Evolutionary conservation across 106 monocot species (phyloP).

Genomic region (Dendrobium chrysotoxum): DNA sequence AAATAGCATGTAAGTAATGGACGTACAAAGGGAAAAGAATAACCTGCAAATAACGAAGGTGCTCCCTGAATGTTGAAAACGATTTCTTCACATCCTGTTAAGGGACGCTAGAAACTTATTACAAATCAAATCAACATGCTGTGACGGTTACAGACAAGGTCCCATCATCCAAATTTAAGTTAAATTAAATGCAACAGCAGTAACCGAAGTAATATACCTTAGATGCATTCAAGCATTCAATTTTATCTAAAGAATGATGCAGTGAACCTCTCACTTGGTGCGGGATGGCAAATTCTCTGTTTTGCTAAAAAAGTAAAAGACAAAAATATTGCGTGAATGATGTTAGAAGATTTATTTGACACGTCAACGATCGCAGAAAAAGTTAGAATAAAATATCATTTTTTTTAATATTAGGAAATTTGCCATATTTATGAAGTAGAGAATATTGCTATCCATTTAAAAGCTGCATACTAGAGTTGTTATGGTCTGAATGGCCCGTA

Average conservation of each 20-base stretch:
- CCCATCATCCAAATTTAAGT: too few relatives aligned
- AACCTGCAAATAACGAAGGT: slow-evolving; percentile 77
- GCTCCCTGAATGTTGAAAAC: slow-evolving; percentile 85
- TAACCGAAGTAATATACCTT: slow-evolving; percentile 27
- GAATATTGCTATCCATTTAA: neutral
- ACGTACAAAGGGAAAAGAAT: neutral
- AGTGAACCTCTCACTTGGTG: slow-evolving; percentile 55
- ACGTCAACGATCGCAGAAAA: neutral
- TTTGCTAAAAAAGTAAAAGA: slow-evolving; percentile 31
- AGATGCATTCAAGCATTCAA: slow-evolving; percentile 47
- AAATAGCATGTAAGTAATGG: slow-evolving; percentile 9
- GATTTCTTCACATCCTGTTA: slow-evolving; percentile 60
- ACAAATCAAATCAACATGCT: neutral
- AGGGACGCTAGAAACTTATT: slow-evolving; percentile 9
- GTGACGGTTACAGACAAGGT: neutral
- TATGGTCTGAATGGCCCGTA: neutral
- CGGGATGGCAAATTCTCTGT: slow-evolving; percentile 44
- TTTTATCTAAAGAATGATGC: slow-evolving; percentile 41
- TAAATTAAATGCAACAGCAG: too few relatives aligned
- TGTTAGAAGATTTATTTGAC: neutral
- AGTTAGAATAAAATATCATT: neutral
- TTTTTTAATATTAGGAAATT: neutral
- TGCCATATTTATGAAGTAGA: neutral
- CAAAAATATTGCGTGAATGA: neutral
- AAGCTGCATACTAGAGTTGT: neutral